Evolutionary conservation across 345 rosid genomes (phyloP).

Genomic region (Microthlaspi erraticum): DNA sequence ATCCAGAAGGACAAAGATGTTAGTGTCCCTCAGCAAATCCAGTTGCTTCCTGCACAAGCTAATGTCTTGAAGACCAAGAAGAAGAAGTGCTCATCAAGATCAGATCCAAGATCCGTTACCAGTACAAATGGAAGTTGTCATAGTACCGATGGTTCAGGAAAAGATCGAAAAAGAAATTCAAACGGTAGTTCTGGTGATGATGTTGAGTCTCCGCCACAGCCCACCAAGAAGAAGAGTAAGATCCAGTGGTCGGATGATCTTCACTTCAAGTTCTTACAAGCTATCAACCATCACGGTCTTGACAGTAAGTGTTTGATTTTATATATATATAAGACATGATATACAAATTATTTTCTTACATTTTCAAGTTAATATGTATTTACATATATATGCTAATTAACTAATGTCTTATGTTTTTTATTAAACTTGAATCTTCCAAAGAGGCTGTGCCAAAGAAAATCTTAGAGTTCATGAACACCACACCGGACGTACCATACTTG

Average conservation of each 20-base stretch:
- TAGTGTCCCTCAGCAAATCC: conserved; percentile 27
- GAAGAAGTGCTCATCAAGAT: conserved; percentile 15
- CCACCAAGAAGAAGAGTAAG: conserved; percentile 61
- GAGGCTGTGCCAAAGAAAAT: conserved; percentile 84
- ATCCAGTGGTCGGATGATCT: conserved; percentile 67
- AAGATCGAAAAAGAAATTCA: conserved; percentile 25
- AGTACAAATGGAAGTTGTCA: conserved; percentile 7
- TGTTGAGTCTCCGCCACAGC: conserved; percentile 17
- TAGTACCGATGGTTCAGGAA: conserved; percentile 23
- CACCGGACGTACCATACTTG: conserved; percentile 50
- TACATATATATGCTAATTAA: too few relatives aligned
- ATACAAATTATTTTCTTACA: neutral
- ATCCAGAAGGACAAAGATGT: conserved; percentile 26
- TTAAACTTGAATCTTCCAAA: conserved; percentile 38
- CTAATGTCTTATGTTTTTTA: conserved; percentile 11
- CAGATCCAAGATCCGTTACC: conserved; percentile 14
- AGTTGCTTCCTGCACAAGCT: conserved; percentile 25
- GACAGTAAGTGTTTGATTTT: conserved; percentile 59
- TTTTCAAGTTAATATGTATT: neutral
- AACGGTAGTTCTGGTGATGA: conserved; percentile 13
- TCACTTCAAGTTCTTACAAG: conserved; percentile 62
- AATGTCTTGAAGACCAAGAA: conserved; percentile 27
- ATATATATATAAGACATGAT: too few relatives aligned
- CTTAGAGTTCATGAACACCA: conserved; percentile 60
- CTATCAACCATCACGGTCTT: conserved; percentile 58